A percentile compares a stretch with the other conserved stretches of the same genome.
phyloP scores from a whole-genome alignment of 805 yeast genomes.

The Yarrowia deformans region DNA sequence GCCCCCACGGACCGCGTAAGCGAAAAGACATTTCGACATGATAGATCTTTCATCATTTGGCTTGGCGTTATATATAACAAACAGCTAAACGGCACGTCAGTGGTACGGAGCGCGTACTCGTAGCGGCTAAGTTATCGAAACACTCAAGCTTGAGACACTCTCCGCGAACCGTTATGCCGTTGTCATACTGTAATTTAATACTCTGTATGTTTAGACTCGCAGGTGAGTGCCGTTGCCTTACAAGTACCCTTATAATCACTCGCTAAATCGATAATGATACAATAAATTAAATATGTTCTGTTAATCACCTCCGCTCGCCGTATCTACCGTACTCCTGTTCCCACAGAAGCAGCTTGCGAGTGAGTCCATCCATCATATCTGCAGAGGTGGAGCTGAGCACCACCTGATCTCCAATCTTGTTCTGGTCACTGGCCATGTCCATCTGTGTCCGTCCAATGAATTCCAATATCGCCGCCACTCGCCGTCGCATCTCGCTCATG shows the following conservation, averaged over 20 bases:
- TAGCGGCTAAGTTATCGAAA: background rate
- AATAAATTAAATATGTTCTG: slow-evolving; percentile 33
- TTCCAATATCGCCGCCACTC: slow-evolving; percentile 89
- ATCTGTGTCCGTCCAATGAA: slow-evolving; percentile 86
- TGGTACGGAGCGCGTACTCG: too few relatives aligned
- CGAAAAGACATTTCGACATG: background rate
- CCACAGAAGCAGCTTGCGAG: slow-evolving; percentile 77
- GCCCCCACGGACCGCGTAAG: background rate
- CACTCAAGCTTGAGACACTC: background rate
- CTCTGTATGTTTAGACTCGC: too few relatives aligned
- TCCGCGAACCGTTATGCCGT: background rate
- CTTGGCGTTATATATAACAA: too few relatives aligned
- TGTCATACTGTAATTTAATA: background rate
- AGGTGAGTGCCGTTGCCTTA: too few relatives aligned
- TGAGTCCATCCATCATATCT: slow-evolving; percentile 69
- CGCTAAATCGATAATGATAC: slow-evolving; percentile 6
- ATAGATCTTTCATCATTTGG: background rate
- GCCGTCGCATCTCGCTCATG: slow-evolving; percentile 81
- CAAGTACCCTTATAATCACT: too few relatives aligned
- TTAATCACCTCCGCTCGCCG: slow-evolving; percentile 45
- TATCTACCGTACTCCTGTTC: slow-evolving; percentile 71
- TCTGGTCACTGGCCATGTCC: slow-evolving; percentile 62
- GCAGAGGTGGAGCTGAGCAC: slow-evolving; percentile 34
- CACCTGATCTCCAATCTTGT: slow-evolving; percentile 43
- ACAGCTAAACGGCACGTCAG: background rate